phyloP scores from a whole-genome alignment of 768 basidiomycete species.

The Collybia nuda region DNA sequence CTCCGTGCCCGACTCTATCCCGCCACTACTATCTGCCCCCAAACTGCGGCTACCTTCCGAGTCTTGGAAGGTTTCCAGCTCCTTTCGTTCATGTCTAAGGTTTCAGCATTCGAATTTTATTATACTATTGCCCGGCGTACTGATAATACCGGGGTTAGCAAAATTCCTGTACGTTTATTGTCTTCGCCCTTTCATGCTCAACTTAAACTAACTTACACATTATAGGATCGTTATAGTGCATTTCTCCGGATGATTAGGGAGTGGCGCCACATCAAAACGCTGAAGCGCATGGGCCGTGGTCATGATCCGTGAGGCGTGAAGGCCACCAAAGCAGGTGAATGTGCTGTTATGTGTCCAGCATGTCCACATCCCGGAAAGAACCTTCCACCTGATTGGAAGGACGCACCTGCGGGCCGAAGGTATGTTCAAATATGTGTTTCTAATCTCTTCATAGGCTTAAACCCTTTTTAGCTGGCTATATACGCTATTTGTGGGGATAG shows the following conservation, averaged over 20 bases:
- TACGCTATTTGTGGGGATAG: slow-evolving; percentile 16
- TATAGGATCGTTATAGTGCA: slow-evolving; percentile 18
- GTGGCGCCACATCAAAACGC: slow-evolving; percentile 16
- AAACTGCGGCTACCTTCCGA: slow-evolving; percentile 9
- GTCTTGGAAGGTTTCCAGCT: slow-evolving; percentile 12
- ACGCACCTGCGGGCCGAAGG: slow-evolving; percentile 2
- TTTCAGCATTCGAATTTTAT: slow-evolving; percentile 11
- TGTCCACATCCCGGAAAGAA: slow-evolving; percentile 27
- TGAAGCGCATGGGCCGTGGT: slow-evolving; percentile 17
- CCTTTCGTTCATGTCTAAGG: slow-evolving; percentile 11
- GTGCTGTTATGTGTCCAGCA: slow-evolving; percentile 24
- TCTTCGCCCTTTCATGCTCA: not conserved
- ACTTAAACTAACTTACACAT: not conserved
- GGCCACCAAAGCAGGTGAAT: slow-evolving; percentile 14
- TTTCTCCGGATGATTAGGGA: slow-evolving; percentile 16
- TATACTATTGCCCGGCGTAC: slow-evolving; percentile 6
- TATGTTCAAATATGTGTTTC: not conserved
- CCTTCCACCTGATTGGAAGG: slow-evolving; percentile 18
- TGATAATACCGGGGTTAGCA: slow-evolving; percentile 6
- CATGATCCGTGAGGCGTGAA: slow-evolving; percentile 14
- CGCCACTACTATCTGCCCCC: slow-evolving; percentile 6
- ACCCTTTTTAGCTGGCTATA: slow-evolving; percentile 16
- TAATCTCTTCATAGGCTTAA: not conserved
- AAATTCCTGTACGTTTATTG: not conserved
- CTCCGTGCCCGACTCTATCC: slow-evolving; percentile 9